Evolutionary conservation across 495 filamentous ascomycete genomes (phyloP).

Genomic region (Tirmania nivea): DNA sequence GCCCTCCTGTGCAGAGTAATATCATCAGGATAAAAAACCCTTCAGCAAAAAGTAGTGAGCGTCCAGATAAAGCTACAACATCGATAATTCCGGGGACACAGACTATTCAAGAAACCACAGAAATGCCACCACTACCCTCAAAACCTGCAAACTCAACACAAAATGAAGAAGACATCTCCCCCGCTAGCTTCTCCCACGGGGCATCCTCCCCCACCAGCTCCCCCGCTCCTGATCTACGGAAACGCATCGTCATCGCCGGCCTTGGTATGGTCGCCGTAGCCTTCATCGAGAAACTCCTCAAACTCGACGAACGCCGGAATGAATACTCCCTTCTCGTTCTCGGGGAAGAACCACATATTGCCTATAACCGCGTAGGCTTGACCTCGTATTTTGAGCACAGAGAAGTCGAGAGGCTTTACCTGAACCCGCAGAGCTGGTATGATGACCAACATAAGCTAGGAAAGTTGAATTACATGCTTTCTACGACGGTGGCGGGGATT

Average conservation of each 20-base stretch:
- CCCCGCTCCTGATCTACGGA: too few species aligned
- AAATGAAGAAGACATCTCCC: too few species aligned
- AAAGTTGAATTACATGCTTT: slow-evolving; percentile 32
- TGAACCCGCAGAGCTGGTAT: slow-evolving; percentile 78
- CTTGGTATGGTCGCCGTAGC: slow-evolving; percentile 91
- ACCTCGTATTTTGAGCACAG: slow-evolving; percentile 85
- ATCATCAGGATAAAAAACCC: too few species aligned
- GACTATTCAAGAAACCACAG: too few species aligned
- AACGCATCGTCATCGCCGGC: slow-evolving; percentile 58
- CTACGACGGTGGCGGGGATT: slow-evolving; percentile 57
- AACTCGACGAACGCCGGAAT: slow-evolving; percentile 51
- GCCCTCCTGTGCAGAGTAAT: too few species aligned
- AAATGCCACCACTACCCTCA: too few species aligned
- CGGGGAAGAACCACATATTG: slow-evolving; percentile 77
- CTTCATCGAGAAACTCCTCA: slow-evolving; percentile 86
- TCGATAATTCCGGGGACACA: too few species aligned
- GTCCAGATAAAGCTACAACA: too few species aligned
- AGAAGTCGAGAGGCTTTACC: slow-evolving; percentile 70
- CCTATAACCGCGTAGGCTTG: slow-evolving; percentile 91
- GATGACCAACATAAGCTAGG: slow-evolving; percentile 20
- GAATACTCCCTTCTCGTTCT: slow-evolving; percentile 79
- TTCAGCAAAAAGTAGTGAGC: too few species aligned
- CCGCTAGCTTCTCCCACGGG: too few species aligned
- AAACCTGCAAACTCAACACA: too few species aligned
- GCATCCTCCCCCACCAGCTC: too few species aligned